Conservation (phyloP, 2,329 filamentous ascomycete species). For the Ophiostoma sp. region DNA sequence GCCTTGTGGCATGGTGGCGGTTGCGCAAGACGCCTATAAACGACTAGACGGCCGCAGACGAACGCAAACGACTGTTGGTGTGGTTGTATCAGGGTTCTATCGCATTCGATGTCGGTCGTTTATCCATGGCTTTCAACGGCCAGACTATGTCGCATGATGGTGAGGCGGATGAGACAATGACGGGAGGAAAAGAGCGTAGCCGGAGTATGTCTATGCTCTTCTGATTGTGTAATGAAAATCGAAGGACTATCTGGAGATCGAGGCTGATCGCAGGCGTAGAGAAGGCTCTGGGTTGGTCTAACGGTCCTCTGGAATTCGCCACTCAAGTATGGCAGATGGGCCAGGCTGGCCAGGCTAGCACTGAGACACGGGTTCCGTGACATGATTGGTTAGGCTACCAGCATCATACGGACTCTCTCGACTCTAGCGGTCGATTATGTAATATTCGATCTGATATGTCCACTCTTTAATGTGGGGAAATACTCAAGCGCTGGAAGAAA, state of each 20-base stretch:
- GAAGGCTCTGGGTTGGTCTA: not conserved
- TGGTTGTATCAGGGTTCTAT: slow-evolving; percentile 1
- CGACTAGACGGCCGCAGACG: too few relatives aligned
- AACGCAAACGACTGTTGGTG: not conserved
- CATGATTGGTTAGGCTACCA: not conserved
- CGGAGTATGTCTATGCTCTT: too few relatives aligned
- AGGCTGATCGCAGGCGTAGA: not conserved
- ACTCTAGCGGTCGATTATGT: not conserved
- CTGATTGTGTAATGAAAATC: not conserved
- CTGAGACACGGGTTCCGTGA: not conserved
- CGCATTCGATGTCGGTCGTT: slow-evolving; percentile 5
- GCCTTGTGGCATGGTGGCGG: slow-evolving; percentile 23
- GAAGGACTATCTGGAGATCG: not conserved
- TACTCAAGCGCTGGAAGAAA: too few relatives aligned
- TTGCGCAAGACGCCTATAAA: too few relatives aligned
- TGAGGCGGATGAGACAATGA: too few relatives aligned
- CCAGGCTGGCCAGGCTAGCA: slow-evolving; percentile 2
- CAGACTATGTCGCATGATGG: slow-evolving; percentile 17
- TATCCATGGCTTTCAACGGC: slow-evolving; percentile 19
- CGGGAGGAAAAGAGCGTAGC: too few relatives aligned
- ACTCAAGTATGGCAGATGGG: not conserved
- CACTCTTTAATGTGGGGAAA: not conserved
- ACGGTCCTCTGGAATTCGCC: not conserved
- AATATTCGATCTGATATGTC: not conserved
- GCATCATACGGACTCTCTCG: not conserved